Evolutionary conservation across 805 yeast species (phyloP), one percentile per base, ranked within the genome.

Genomic region (Pichia deserticola): DNA sequence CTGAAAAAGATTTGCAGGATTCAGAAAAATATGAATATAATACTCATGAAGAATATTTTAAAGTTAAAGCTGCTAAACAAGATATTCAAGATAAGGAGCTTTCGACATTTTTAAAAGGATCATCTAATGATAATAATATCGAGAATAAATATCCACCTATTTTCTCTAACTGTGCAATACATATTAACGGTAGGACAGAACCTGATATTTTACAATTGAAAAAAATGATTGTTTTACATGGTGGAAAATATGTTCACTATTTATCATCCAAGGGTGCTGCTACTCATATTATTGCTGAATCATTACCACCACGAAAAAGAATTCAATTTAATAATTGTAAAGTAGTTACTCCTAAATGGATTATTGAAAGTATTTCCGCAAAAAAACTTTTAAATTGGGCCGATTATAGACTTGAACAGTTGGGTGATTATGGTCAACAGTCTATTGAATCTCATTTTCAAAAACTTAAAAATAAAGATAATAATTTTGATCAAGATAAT

Each of bases 181-280:
- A 85, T 63, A 89, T 92, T n/a, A 90, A 89, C 59, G 99, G 99
- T 1, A 81, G 85, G 59, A 92, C 98, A 0, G 68, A 67, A 3
- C 98, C 98, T 0, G 79, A 90, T n/a, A 76, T 89, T 13, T 68
- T 77, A 40, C 84, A 79, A 52, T 67, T 93, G 33, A 92, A 86
- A 58, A 76, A 82, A 49, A 57, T 88, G 56, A 81, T 92, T 3
- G 78, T 86, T 2, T 56, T 79, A 9, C 77, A 90, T 64, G 97
- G 98, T 0, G 99, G 99, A 0, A 73, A 69, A 46, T 87, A 86
- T 53, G 60, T 84, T 27, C 84, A 84, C 53, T 82, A 79, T 65
- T 64, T 92, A 40, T 73, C 79, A 5, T 81, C 84, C 5, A 90
- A 90, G 61, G 76, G 84, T 4, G 72, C 75, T 10, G 93, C 84